These are phyloP conservation scores for Phytophthora ramorum DNA, from an alignment of 352 stramenopile genomes.

Conservation along the genomic window DNA sequence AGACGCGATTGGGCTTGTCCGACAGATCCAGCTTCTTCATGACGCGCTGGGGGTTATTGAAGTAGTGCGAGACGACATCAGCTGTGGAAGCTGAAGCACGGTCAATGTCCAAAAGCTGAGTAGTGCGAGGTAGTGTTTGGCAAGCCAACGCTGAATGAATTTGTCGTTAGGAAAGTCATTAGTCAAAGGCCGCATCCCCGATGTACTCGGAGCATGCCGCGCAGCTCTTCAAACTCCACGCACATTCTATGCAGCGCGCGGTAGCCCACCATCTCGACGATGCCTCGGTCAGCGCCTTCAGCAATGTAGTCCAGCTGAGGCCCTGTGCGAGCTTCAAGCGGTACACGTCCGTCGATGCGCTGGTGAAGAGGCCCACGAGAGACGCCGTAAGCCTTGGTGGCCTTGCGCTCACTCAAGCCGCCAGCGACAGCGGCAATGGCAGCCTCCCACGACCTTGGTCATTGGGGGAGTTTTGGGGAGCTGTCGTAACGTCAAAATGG, in stretches of 20 bases:
- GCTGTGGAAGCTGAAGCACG: not conserved
- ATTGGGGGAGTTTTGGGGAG: not conserved
- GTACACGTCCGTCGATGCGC: constrained; percentile 1
- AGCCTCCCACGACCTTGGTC: not conserved
- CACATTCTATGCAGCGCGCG: not conserved
- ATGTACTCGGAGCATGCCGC: not conserved
- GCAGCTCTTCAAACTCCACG: not conserved
- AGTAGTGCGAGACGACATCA: not conserved
- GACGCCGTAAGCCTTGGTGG: not conserved
- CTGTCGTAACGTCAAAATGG: not conserved
- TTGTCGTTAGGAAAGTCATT: not conserved
- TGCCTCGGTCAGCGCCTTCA: constrained; percentile 4
- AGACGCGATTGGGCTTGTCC: not conserved
- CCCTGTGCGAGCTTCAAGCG: constrained; percentile 3
- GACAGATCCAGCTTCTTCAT: not conserved
- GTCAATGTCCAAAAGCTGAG: not conserved
- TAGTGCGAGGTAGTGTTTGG: not conserved
- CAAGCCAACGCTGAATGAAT: not conserved
- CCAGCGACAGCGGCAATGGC: constrained; percentile 1
- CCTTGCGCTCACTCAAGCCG: constrained; percentile 7
- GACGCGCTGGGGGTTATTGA: not conserved
- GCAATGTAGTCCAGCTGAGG: constrained; percentile 11
- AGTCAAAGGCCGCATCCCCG: not conserved
- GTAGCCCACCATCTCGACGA: constrained; percentile 5
- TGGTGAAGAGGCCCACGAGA: constrained; percentile 1